Base-by-base conservation (phyloP, 2,329 filamentous ascomycete genomes). In the Penicillium expansum region DNA sequence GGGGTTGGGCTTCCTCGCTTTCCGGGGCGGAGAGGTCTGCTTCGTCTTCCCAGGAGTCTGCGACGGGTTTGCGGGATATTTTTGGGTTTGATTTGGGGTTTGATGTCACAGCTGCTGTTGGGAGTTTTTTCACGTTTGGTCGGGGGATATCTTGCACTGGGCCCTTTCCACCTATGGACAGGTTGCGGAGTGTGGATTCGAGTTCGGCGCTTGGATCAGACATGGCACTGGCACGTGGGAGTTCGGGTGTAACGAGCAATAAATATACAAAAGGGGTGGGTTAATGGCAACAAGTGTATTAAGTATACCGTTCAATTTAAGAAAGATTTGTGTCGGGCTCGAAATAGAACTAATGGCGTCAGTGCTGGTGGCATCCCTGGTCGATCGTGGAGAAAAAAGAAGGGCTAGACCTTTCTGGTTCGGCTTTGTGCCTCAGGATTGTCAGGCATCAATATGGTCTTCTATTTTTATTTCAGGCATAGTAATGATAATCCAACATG, bases 11-110 rank as follows among this genome's bases (percentile, higher is more conserved):
- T 18, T 56, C 56, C 24, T 66, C 67, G 5, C 63, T 57, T n/a
- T 79, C 78, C 13, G 79, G 76, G 16, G 74, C 74, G 7, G 79
- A 75, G 18, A 76, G 80, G 33, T 80, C 74, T 32, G 82, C 80
- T 55, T 89, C 89, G 66, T 94, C 88, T 74, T 92, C 89, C 89
- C 89, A 92, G 42, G 87, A 90, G 62, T 92, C 89, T 52, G 82
- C 83, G 20, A 88, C 77, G 18, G 48, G 48, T n/a, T 56, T 44
- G 22, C 13, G 24, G 63, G 20, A 43, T 69, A 68, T 55, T 60
- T 63, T 30, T 52, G 60, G 38, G 57, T 61, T 38, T 57, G 24
- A 11, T 16, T 33, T 41, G 14, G 13, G n/a, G 16, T 13, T 35
- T 22, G 24, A 50, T 32, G 45, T 41, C 8, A 29, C 20, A 20